Percentiles rank a stretch among this genome's conserved stretches.
These are phyloP conservation scores for Medicago lupulina DNA, from an alignment of 306 rosid genomes.

Conservation along the genomic window DNA sequence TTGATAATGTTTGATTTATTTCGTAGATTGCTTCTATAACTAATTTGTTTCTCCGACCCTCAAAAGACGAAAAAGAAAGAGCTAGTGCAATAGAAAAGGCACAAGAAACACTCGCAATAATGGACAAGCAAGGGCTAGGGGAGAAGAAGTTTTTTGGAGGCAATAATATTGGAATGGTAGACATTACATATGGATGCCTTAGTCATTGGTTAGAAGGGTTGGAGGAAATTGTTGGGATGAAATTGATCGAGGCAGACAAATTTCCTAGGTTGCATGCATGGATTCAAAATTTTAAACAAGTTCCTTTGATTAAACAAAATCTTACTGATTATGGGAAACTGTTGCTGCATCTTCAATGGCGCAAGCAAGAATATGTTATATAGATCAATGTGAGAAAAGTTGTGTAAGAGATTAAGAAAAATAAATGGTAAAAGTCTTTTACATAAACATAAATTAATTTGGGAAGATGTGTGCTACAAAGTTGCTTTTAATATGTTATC, in stretches of 20 bases:
- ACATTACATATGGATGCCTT: slow-evolving; percentile 51
- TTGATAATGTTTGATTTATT: neutral
- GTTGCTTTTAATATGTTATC: too few species aligned
- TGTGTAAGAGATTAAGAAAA: neutral
- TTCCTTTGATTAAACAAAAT: slow-evolving; percentile 46
- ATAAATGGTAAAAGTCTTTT: too few species aligned
- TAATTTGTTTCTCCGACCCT: slow-evolving; percentile 33
- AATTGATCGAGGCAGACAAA: slow-evolving; percentile 46
- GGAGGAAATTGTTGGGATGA: slow-evolving; percentile 48
- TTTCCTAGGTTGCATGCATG: slow-evolving; percentile 45
- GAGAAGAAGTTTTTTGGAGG: slow-evolving; percentile 57
- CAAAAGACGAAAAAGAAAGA: slow-evolving; percentile 44
- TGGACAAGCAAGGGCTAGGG: slow-evolving; percentile 51
- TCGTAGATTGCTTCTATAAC: slow-evolving; percentile 20
- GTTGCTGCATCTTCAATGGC: slow-evolving; percentile 45
- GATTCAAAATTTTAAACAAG: slow-evolving; percentile 47
- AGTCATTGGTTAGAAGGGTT: slow-evolving; percentile 53
- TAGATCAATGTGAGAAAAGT: neutral
- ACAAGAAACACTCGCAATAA: slow-evolving; percentile 30
- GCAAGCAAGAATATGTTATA: slow-evolving; percentile 18
- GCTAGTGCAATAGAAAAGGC: slow-evolving; percentile 33
- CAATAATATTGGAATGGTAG: slow-evolving; percentile 47
- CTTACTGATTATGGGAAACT: slow-evolving; percentile 44
- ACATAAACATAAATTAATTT: too few species aligned
- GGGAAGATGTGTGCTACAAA: too few species aligned